These are phyloP conservation scores for Lumnitzera racemosa DNA, from an alignment of 345 rosid genomes.

Conservation along the genomic window DNA sequence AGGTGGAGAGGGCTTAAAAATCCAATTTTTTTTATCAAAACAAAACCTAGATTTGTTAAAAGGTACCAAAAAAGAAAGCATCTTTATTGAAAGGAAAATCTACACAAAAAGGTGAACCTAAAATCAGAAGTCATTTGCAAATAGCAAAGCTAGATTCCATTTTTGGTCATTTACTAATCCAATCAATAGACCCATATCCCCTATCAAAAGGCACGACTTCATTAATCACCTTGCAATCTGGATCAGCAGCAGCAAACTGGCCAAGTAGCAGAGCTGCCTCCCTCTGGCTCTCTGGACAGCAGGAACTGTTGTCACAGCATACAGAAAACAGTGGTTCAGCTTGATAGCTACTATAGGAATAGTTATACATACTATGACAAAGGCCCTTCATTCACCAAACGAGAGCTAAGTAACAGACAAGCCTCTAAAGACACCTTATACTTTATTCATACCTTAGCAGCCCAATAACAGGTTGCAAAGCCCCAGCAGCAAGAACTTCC, in stretches of 20 bases:
- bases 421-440: too few species aligned
- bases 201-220: constrained; percentile 1
- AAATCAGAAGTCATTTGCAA: too few species aligned
- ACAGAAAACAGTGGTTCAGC: not conserved
- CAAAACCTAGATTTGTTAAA: too few species aligned
- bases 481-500: constrained; percentile 94
- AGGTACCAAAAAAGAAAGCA: too few species aligned
- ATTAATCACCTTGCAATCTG: constrained; percentile 83
- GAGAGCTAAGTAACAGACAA: not conserved
- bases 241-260: constrained; percentile 97
- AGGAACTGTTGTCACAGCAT: constrained; percentile 47
- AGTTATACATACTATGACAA: not conserved
- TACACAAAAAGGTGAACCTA: too few species aligned
- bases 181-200: not conserved
- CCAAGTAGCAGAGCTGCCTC: constrained; percentile 98
- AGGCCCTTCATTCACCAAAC: not conserved
- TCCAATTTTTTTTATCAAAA: too few species aligned
- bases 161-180: not conserved
- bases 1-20: too few species aligned
- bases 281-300: constrained; percentile 98
- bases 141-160: too few species aligned
- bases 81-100: too few species aligned
- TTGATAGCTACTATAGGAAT: not conserved
- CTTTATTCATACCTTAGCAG: constrained; percentile 55
- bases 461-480: constrained; percentile 92